Conservation (phyloP, 257 asterid species). For the Solanum neorickii region DNA sequence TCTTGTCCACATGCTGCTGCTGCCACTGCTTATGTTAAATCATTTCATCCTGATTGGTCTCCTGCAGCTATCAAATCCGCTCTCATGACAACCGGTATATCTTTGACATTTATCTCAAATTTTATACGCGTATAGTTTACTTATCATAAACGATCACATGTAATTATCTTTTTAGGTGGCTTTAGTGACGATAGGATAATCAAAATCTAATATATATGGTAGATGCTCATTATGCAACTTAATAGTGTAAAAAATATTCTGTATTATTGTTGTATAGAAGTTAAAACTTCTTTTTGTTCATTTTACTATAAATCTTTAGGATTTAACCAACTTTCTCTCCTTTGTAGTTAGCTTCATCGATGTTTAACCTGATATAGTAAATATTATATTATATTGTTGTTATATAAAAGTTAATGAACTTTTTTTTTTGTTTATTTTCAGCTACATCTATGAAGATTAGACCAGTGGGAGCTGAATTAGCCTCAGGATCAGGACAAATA, state of each 20-base stretch:
- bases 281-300: not conserved
- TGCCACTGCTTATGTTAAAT: slow-evolving; percentile 67
- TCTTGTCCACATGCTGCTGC: slow-evolving; percentile 72
- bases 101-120: not conserved
- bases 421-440: slow-evolving; percentile 1
- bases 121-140: not conserved
- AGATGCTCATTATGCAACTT: not conserved
- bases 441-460: slow-evolving; percentile 38
- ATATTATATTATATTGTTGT: rapidly evolving
- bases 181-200: not conserved
- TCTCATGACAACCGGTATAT: slow-evolving; percentile 68
- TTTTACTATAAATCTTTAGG: not conserved
- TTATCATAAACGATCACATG: not conserved
- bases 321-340: not conserved
- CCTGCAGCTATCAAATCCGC: slow-evolving; percentile 82
- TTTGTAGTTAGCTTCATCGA: not conserved
- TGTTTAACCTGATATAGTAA: not conserved
- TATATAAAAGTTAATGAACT: not conserved
- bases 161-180: not conserved
- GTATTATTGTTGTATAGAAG: not conserved
- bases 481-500: slow-evolving; percentile 55
- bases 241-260: not conserved
- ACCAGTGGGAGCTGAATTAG: slow-evolving; percentile 31
- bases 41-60: slow-evolving; percentile 70
- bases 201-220: not conserved